Conservation (phyloP, 805 yeast genomes). For the Blastobotrys terrestris region DNA sequence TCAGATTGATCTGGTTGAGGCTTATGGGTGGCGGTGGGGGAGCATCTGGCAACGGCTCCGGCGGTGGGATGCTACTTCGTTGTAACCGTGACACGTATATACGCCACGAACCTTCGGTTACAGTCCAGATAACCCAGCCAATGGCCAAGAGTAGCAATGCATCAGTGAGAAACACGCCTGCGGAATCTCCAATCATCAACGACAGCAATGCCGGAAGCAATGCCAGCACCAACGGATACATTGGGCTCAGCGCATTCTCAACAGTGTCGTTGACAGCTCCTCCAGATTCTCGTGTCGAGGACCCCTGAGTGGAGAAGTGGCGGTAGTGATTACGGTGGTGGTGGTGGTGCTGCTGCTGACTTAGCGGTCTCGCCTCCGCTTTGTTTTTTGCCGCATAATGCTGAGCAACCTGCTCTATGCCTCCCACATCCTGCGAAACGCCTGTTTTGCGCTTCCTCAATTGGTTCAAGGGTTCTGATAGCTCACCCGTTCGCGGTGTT, state of each 20-base stretch:
- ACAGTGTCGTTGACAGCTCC: not conserved
- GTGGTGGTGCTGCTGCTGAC: no score
- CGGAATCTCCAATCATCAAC: constrained; percentile 15
- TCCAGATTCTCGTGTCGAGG: not conserved
- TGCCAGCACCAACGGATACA: constrained; percentile 18
- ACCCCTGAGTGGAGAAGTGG: not conserved
- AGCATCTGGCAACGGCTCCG: not conserved
- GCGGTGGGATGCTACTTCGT: not conserved
- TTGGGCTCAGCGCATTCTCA: not conserved
- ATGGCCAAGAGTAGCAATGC: constrained; percentile 17
- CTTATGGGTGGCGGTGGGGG: not conserved
- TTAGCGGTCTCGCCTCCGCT: no score
- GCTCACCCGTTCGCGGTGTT: not conserved
- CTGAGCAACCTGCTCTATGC: not conserved
- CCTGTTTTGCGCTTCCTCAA: not conserved
- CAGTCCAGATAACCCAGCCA: constrained; percentile 20
- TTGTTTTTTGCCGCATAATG: no score
- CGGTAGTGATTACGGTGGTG: no score
- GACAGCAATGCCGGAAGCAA: constrained; percentile 19
- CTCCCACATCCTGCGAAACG: not conserved
- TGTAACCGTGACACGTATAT: constrained; percentile 11
- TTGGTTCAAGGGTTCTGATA: not conserved
- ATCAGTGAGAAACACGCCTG: constrained; percentile 19
- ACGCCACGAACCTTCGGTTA: constrained; percentile 21
- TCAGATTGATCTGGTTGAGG: not conserved